These are phyloP conservation scores for Protea cynaroides DNA, from an alignment of 164 flowering plant species.

Conservation along the genomic window DNA sequence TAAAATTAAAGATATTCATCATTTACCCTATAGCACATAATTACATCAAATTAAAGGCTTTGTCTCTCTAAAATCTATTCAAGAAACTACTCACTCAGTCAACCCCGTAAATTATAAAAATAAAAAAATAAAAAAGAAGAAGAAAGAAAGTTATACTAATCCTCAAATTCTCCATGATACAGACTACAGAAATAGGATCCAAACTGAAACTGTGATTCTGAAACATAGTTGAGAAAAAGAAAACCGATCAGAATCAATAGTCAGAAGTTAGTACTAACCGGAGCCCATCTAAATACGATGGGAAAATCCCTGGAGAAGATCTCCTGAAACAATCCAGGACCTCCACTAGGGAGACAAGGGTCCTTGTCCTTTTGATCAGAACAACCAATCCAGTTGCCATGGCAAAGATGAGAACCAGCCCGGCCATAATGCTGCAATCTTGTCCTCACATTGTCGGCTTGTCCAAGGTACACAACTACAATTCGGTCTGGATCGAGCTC, in stretches of 20 bases:
- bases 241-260: too few relatives aligned
- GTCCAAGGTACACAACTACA: constrained; percentile 67
- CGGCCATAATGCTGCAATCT: constrained; percentile 74
- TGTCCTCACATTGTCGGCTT: constrained; percentile 64
- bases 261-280: constrained; percentile 38
- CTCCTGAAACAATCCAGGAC: constrained; percentile 55
- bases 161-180: too few relatives aligned
- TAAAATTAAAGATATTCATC: too few relatives aligned
- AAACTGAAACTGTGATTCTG: too few relatives aligned
- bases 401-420: constrained; percentile 74
- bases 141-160: too few relatives aligned
- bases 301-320: constrained; percentile 59
- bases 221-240: not conserved
- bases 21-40: too few relatives aligned
- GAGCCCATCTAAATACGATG: constrained; percentile 80
- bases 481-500: constrained; percentile 36
- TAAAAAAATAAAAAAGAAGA: too few relatives aligned
- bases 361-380: constrained; percentile 5
- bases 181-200: too few relatives aligned
- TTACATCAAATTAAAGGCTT: too few relatives aligned
- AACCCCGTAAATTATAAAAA: too few relatives aligned
- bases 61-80: too few relatives aligned
- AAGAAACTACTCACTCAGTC: too few relatives aligned
- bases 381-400: constrained; percentile 22
- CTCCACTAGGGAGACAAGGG: constrained; percentile 16